Percentiles rank a stretch among this genome's conserved stretches.
phyloP scores from a whole-genome alignment of 2,329 filamentous ascomycete species.

The Ophiognomonia clavigignenti-juglandacearum region DNA sequence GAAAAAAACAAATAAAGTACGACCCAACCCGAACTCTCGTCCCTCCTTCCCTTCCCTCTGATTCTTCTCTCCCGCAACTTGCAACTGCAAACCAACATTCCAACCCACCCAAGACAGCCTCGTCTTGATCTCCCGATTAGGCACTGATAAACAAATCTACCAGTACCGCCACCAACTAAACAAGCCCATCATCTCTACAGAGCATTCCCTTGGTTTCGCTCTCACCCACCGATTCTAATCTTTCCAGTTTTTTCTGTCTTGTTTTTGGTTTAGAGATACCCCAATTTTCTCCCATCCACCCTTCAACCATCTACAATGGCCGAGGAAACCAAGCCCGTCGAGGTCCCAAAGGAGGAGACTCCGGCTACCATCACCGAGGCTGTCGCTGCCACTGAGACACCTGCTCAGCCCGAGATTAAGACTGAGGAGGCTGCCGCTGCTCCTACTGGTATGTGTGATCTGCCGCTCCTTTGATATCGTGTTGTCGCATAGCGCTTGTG shows the following conservation, averaged over 20 bases:
- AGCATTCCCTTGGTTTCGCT: not conserved
- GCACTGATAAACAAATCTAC: not conserved
- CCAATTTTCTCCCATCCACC: slow-evolving; percentile 23
- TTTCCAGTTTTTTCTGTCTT: slow-evolving; percentile 13
- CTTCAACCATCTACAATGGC: slow-evolving; percentile 54
- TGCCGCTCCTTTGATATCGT: no score
- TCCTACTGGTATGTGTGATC: slow-evolving; percentile 15
- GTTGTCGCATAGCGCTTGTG: no score
- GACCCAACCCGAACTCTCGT: slow-evolving; percentile 16
- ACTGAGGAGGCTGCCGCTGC: slow-evolving; percentile 13
- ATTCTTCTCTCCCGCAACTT: not conserved
- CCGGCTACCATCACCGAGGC: slow-evolving; percentile 22
- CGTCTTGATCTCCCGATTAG: slow-evolving; percentile 8
- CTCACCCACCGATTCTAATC: not conserved
- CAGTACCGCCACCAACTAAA: not conserved
- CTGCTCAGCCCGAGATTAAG: slow-evolving; percentile 18
- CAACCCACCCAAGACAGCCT: slow-evolving; percentile 7
- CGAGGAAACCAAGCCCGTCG: slow-evolving; percentile 67
- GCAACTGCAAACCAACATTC: not conserved
- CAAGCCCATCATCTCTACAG: slow-evolving; percentile 3
- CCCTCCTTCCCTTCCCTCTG: slow-evolving; percentile 13
- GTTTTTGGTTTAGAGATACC: slow-evolving; percentile 43
- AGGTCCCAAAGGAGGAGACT: slow-evolving; percentile 50
- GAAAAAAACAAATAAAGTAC: slow-evolving; percentile 18
- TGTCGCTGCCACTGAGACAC: slow-evolving; percentile 22